phyloP scores from a whole-genome alignment of 129 eudicot genomes.

The Solidago caesia region DNA sequence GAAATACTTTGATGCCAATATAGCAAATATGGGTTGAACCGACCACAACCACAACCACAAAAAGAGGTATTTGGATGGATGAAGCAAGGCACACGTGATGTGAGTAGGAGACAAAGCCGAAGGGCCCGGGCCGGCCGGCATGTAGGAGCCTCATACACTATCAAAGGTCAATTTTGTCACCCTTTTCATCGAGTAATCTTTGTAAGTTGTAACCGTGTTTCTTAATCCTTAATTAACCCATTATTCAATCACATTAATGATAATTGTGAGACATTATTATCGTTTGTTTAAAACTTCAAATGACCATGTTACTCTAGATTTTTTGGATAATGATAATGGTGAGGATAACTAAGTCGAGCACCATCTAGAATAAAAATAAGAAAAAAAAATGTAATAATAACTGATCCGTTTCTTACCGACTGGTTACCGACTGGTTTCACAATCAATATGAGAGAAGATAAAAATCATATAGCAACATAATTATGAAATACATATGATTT shows the following conservation, averaged over 20 bases:
- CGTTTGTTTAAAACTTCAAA: too few species aligned
- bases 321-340: neutral
- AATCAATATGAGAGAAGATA: too few species aligned
- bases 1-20: neutral
- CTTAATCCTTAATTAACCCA: constrained; percentile 1
- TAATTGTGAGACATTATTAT: too few species aligned
- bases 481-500: too few species aligned
- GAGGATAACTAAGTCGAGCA: too few species aligned
- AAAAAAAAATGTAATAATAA: too few species aligned
- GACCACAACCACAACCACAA: constrained; percentile 25
- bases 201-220: neutral
- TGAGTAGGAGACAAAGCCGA: constrained; percentile 21
- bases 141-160: neutral
- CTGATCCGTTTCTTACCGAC: too few species aligned
- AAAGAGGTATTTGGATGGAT: constrained; percentile 7
- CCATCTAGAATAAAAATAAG: too few species aligned
- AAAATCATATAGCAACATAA: too few species aligned
- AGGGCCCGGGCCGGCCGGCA: constrained; percentile 12
- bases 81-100: constrained; percentile 1
- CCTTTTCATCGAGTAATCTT: neutral
- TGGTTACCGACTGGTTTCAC: too few species aligned
- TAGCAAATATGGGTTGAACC: neutral
- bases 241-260: neutral
- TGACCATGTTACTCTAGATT: neutral
- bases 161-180: constrained; percentile 29